phyloP scores from a whole-genome alignment of 1,284 basidiomycete species.

The Austroboletus novae-zelandiae region DNA sequence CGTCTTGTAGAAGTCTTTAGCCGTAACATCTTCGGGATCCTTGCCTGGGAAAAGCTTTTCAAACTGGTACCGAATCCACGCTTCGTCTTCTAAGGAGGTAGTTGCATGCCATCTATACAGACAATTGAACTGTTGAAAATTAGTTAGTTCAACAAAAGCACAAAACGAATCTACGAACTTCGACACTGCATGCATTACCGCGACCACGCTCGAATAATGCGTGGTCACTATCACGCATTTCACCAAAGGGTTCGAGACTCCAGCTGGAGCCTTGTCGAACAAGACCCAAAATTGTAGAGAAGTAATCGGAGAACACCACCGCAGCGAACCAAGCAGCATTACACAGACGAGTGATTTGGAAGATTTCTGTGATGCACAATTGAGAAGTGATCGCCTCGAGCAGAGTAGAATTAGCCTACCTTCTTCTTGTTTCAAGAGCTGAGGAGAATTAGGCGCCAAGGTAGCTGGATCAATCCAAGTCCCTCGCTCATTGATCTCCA shows the following conservation, averaged over 20 bases:
- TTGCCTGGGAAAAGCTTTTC: constrained; percentile 52
- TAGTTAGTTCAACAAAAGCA: constrained; percentile 6
- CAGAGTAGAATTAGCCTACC: constrained; percentile 13
- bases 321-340: constrained; percentile 78
- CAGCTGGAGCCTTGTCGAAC: constrained; percentile 67
- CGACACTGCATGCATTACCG: constrained; percentile 75
- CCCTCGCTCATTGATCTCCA: constrained; percentile 76
- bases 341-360: constrained; percentile 73
- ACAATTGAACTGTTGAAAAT: constrained; percentile 64
- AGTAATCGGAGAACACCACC: constrained; percentile 75
- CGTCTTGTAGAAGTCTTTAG: constrained; percentile 57
- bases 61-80: constrained; percentile 59
- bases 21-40: constrained; percentile 50
- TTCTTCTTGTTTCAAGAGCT: constrained; percentile 64
- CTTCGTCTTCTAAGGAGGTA: constrained; percentile 64
- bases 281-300: constrained; percentile 71
- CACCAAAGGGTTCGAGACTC: constrained; percentile 68
- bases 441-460: constrained; percentile 33
- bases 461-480: constrained; percentile 52
- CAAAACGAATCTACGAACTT: constrained; percentile 41
- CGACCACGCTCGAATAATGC: constrained; percentile 68
- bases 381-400: not conserved
- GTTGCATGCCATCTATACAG: constrained; percentile 83
- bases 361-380: constrained; percentile 51
- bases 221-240: constrained; percentile 60